These are phyloP conservation scores for Geotrichum cucujoidarum DNA, from an alignment of 1,139 yeast genomes.

Conservation along the genomic window DNA sequence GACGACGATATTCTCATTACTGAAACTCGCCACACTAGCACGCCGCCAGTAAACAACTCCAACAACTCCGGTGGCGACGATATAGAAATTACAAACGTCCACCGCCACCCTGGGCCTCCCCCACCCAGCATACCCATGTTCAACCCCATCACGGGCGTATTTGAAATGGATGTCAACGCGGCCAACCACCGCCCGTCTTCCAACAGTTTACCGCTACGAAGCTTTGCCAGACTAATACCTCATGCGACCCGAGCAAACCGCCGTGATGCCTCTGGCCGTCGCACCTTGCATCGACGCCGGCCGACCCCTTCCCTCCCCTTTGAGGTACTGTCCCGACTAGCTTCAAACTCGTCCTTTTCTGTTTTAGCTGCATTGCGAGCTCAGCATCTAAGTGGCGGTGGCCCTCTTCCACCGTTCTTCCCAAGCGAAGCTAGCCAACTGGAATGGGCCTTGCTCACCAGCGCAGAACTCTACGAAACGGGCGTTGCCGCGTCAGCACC, in stretches of 20 bases:
- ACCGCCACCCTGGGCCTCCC: neutral
- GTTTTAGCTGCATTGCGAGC: too few relatives aligned
- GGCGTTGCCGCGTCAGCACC: neutral
- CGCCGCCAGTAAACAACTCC: neutral
- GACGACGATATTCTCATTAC: neutral
- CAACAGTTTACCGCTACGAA: neutral
- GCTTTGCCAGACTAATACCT: neutral
- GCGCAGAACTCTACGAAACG: neutral
- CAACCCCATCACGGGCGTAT: neutral
- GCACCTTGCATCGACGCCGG: neutral
- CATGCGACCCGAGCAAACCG: neutral
- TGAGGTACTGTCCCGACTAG: neutral
- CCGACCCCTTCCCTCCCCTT: neutral
- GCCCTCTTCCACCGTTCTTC: neutral
- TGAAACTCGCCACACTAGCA: too few relatives aligned
- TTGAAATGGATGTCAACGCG: neutral
- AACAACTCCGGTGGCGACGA: too few relatives aligned
- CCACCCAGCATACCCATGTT: neutral
- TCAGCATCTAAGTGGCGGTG: too few relatives aligned
- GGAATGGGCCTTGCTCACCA: neutral
- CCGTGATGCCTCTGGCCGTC: neutral
- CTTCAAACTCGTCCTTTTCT: too few relatives aligned
- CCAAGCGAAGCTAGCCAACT: neutral
- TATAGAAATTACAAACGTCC: conserved; percentile 1
- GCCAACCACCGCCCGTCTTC: neutral